Evolutionary conservation across 2,329 filamentous ascomycete species (phyloP).

Genomic region (Aspergillus fumigatus): DNA sequence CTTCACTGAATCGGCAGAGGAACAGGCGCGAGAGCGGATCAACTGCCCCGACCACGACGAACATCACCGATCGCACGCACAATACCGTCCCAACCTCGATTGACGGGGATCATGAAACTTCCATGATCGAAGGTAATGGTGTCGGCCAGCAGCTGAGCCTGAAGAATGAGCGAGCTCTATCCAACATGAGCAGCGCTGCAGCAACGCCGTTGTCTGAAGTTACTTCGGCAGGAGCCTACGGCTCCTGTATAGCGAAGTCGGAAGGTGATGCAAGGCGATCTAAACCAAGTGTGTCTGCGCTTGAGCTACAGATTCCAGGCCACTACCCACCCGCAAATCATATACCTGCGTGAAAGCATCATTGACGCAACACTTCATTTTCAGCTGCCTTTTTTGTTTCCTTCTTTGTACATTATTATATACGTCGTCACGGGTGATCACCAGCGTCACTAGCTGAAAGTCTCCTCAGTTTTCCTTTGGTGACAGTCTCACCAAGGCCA

Average conservation of each 20-base stretch:
- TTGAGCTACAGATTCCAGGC: conserved; percentile 35
- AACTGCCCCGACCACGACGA: conserved; percentile 31
- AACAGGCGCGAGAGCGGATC: conserved; percentile 30
- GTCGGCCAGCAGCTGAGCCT: conserved; percentile 6
- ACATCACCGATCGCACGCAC: conserved; percentile 29
- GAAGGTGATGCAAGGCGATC: conserved; percentile 10
- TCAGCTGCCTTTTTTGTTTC: not conserved
- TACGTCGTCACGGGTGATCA: not conserved
- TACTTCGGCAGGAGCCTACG: not conserved
- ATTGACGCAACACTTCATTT: not conserved
- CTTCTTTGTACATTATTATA: not conserved
- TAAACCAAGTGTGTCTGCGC: conserved; percentile 27
- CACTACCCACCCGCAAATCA: conserved; percentile 29
- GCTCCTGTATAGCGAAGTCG: conserved; percentile 6
- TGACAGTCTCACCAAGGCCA: not conserved
- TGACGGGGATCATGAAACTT: conserved; percentile 19
- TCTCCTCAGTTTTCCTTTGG: not conserved
- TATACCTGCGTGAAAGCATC: conserved; percentile 21
- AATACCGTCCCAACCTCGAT: conserved; percentile 31
- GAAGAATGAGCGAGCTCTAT: conserved; percentile 4
- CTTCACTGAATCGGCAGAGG: conserved; percentile 7
- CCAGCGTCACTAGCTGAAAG: not conserved
- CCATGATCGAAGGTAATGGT: conserved; percentile 7
- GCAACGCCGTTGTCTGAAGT: not conserved
- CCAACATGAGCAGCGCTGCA: not conserved